phyloP scores from a whole-genome alignment of 2,329 filamentous ascomycete genomes.

The Pestalotiopsis fici region DNA sequence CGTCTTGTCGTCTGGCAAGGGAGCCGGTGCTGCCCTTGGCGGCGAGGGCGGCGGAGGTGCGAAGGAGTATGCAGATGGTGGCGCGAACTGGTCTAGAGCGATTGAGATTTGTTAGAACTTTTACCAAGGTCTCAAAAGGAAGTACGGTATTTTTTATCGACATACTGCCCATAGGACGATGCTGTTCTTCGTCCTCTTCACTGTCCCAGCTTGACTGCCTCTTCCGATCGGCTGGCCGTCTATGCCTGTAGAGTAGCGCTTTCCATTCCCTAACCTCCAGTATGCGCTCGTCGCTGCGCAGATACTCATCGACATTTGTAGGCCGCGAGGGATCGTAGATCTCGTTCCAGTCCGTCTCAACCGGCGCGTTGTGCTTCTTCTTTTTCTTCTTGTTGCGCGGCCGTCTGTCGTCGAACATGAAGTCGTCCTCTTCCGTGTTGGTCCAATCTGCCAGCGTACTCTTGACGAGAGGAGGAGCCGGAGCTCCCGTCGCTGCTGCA shows the following conservation, averaged over 20 bases:
- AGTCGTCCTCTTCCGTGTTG: constrained; percentile 77
- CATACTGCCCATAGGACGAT: constrained; percentile 23
- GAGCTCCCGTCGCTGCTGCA: constrained; percentile 23
- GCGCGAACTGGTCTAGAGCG: constrained; percentile 58
- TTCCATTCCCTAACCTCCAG: constrained; percentile 85
- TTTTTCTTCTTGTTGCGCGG: constrained; percentile 74
- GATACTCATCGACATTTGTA: constrained; percentile 83
- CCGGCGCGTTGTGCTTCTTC: constrained; percentile 53
- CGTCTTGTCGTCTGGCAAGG: constrained; percentile 57
- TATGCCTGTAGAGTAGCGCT: constrained; percentile 73
- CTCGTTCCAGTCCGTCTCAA: constrained; percentile 84
- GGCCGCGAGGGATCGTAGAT: constrained; percentile 84
- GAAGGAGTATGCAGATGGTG: constrained; percentile 57
- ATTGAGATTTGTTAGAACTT: not conserved
- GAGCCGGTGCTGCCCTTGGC: constrained; percentile 34
- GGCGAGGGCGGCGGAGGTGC: constrained; percentile 56
- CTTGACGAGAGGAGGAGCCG: constrained; percentile 54
- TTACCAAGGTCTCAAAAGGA: not conserved
- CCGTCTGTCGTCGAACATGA: constrained; percentile 68
- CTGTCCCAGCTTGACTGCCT: constrained; percentile 34
- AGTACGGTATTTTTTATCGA: not conserved
- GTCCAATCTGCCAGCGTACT: constrained; percentile 81
- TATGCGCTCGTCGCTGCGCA: constrained; percentile 80
- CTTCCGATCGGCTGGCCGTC: constrained; percentile 42
- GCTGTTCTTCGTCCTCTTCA: constrained; percentile 34